Evolutionary conservation across 1,284 basidiomycete genomes (phyloP), one percentile per base, ranked within the genome.

Genomic region (Marasmius tenuissimus): DNA sequence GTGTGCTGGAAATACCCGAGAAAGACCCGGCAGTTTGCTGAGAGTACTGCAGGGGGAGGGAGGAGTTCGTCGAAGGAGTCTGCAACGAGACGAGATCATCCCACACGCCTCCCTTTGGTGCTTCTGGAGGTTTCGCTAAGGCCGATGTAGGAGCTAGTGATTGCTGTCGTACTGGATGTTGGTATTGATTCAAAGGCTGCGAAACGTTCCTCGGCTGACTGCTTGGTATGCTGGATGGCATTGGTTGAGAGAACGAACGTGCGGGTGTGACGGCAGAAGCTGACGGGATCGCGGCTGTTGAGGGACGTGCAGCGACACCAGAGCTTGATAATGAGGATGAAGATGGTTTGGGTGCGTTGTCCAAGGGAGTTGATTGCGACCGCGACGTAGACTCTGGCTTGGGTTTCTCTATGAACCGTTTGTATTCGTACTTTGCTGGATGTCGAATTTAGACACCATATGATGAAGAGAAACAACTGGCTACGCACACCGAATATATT

Each of bases 401-500:
- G 39, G 75, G 74, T 66, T 75, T 79, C 61, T 82, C 76, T 45
- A 88, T 68, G 73, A 87, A 92, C 35, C 82, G 81, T 71, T 83
- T 88, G 70, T 84, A 89, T 67, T 92, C 85, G 66, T 92, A 92
- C 72, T 92, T 92, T 11, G 84, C 90, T 92, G 65, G 4, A 6
- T 18, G 34, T 58, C 53, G 10, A 40, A 40, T 49, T 59, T 18
- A 52, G 58, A 61, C 34, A 60, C 48, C 27, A 18, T 8, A 35
- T 47, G 10, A 35, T 50, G 58, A 12, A 16, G 47, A 22, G 47
- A 56, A 57, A 42, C 20, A 62, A 35, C 50, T 33, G 34, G n/a
- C 6, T 22, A 80, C 84, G 69, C 75, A 87, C 89, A 81, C 65
- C 93, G 85, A 66, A 95, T 94, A 75, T 85, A 94, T 70, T 86